Evolutionary conservation across 2,329 filamentous ascomycete genomes (phyloP).

Genomic region (Dothistroma septosporum): DNA sequence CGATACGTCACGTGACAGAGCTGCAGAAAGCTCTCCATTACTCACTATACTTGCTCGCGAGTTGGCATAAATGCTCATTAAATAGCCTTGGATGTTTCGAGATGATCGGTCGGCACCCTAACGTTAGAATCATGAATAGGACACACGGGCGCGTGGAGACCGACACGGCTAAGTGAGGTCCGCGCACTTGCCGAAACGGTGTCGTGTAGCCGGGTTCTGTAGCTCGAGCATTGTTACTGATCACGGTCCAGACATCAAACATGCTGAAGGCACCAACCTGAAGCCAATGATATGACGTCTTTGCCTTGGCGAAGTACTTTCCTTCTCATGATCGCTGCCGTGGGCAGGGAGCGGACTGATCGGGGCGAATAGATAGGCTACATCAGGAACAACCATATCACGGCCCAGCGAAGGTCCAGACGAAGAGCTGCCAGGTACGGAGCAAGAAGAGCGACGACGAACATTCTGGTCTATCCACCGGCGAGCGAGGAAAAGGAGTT

Average conservation of each 20-base stretch:
- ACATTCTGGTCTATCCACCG: constrained; percentile 95
- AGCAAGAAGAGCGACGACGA: constrained; percentile 81
- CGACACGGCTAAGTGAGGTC: too few species aligned
- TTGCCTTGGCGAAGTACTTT: not conserved
- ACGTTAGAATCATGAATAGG: not conserved
- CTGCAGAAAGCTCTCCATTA: too few species aligned
- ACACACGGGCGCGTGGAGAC: too few species aligned
- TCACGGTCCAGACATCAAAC: too few species aligned
- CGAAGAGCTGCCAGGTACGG: constrained; percentile 34
- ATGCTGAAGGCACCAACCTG: too few species aligned
- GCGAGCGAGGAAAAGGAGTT: too few species aligned
- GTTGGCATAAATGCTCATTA: too few species aligned
- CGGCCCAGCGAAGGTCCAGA: constrained; percentile 4
- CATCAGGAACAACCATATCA: not conserved
- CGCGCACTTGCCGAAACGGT: not conserved
- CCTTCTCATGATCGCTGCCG: not conserved
- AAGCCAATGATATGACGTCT: too few species aligned
- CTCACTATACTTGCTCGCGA: too few species aligned
- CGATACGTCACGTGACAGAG: too few species aligned
- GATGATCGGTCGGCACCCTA: not conserved
- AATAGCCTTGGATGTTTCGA: too few species aligned
- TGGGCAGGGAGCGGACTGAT: not conserved
- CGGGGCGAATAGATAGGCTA: not conserved
- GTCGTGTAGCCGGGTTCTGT: not conserved
- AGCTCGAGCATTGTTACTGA: not conserved